These are phyloP conservation scores for Mycena crocata DNA, from an alignment of 768 basidiomycete genomes.

Conservation along the genomic window DNA sequence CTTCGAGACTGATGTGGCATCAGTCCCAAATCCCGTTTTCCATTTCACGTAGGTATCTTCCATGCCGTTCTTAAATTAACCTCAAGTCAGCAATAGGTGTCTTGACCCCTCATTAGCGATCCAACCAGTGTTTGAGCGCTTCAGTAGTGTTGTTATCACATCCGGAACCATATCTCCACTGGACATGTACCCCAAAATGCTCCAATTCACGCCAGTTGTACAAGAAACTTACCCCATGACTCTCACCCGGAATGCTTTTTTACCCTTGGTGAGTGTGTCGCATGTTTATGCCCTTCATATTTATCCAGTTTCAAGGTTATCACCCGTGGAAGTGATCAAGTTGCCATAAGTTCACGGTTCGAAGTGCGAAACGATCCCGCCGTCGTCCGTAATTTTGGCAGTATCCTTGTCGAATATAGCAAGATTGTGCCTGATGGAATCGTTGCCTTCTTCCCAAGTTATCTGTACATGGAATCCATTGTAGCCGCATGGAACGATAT, in stretches of 20 bases:
- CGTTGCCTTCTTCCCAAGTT: conserved; percentile 99
- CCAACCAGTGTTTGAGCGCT: conserved; percentile 97
- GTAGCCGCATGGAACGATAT: conserved; percentile 99
- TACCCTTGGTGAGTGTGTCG: conserved; percentile 79
- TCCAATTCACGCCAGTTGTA: conserved; percentile 96
- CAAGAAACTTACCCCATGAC: conserved; percentile 99
- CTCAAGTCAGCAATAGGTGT: conserved; percentile 66
- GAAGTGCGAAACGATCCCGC: conserved; percentile 99
- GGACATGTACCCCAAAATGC: conserved; percentile 99
- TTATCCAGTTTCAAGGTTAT: conserved; percentile 74
- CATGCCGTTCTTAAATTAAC: neutral
- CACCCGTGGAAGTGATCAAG: conserved; percentile 97
- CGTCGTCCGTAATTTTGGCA: conserved; percentile 98
- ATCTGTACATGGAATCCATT: conserved; percentile 99
- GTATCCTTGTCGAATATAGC: conserved; percentile 97
- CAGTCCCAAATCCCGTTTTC: conserved; percentile 98
- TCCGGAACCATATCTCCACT: conserved; percentile 98
- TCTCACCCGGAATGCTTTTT: conserved; percentile 93
- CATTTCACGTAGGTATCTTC: conserved; percentile 84
- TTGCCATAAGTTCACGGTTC: conserved; percentile 97
- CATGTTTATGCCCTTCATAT: conserved; percentile 2
- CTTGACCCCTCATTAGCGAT: conserved; percentile 98
- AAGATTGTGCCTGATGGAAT: conserved; percentile 98
- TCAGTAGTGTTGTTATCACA: conserved; percentile 98
- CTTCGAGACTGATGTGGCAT: conserved; percentile 98